Base-by-base conservation (phyloP, 176 grass and related monocot genomes). In the Pontederia paniculata region DNA sequence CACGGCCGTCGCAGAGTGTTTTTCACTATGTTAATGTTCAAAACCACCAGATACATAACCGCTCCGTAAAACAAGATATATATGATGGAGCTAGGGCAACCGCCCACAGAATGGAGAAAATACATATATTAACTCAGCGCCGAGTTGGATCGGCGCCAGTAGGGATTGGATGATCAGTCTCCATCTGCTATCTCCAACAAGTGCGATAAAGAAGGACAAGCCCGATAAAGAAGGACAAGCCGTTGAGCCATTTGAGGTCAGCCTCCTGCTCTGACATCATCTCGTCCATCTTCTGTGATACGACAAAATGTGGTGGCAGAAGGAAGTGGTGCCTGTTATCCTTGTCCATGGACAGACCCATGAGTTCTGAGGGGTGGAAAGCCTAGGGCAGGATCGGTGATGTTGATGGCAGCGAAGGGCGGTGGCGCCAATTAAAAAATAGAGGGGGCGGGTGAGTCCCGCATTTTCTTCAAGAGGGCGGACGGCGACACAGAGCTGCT, bases 171-270 rank as follows among this genome's bases (percentile, higher is more conserved):
- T n/a, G n/a, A n/a, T n/a, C n/a, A n/a, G n/a, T n/a, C n/a, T n/a
- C n/a, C n/a, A n/a, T n/a, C n/a, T n/a, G n/a, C n/a, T n/a, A n/a
- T n/a, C n/a, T n/a, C n/a, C n/a, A n/a, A n/a, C n/a, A n/a, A n/a
- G n/a, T n/a, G n/a, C n/a, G n/a, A n/a, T n/a, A n/a, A n/a, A n/a
- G n/a, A n/a, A n/a, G n/a, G n/a, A n/a, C n/a, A n/a, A n/a, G n/a
- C n/a, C n/a, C n/a, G 14, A 83, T 91, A 80, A 98, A 98, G 81
- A 98, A 88, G 0, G 94, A 98, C 46, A 98, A 62, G 28, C 94
- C 94, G 50, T 88, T 98, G 37, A 87, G 87, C 94, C 94, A 98
- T n/a, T 88, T 88, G 10, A 98, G 54, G 9, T 88, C 94, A 0
- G 75, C 0, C 8, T 73, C 86, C 37, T 77, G 65, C 56, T 80